Base-by-base conservation (phyloP, 352 stramenopile genomes). In the Globisporangium emineosum region DNA sequence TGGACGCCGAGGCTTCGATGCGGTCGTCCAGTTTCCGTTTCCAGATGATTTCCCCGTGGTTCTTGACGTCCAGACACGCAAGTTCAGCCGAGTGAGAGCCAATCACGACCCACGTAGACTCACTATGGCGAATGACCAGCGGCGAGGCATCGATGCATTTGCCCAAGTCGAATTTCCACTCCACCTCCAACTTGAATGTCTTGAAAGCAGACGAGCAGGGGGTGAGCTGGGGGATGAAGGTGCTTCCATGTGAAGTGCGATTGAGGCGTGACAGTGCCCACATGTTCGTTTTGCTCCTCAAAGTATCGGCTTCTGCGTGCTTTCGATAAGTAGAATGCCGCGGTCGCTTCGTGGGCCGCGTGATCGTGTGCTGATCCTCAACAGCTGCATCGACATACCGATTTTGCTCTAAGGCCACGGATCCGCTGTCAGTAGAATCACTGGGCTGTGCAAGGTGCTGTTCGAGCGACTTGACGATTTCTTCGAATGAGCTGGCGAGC, bases 131-230 rank as follows among this genome's bases (percentile, higher is more conserved):
- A 43, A 88, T 62, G 25, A 90, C 63, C 3, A 89, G 64, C 6
- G 81, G 81, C 21, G 81, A 90, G 10, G 81, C 81, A 45, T 90
- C 81, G 17, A 90, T 78, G 55, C 81, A 90, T 35, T 89, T 88
- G 9, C 58, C 47, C 25, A 90, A 57, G 70, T 90, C 63, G 1
- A 76, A 63, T 47, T 57, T 35, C 65, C 76, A 88, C 4, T 37
- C 33, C 9, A 76, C 30, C 19, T 55, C 8, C 45, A 80, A 12
- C 15, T 15, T 43, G 40, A 66, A 25, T 32, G 47, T 43, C 23
- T 47, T 2, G 23, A 37, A 33, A 60, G 43, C 27, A 50, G 1
- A 0, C n/a, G 42, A 25, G 35, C 4, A 50, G 12, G 55, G 15
- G 57, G 57, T 66, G 45, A 50, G 15, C 13, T 1, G 29, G 17